phyloP scores from a whole-genome alignment of 2,329 filamentous ascomycete species.

The Talaromyces sp. region DNA sequence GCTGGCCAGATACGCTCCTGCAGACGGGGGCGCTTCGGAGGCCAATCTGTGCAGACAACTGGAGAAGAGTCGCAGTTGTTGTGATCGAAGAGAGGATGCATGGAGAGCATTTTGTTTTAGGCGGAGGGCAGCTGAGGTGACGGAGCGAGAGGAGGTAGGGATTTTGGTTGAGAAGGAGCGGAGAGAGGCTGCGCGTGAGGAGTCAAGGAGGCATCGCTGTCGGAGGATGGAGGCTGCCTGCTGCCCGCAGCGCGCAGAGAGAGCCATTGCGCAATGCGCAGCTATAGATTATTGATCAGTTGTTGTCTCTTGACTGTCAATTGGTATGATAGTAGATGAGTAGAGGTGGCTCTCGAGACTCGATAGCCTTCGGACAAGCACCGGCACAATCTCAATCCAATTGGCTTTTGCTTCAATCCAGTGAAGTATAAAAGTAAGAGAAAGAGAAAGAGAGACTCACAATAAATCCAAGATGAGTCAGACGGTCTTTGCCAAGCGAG shows the following conservation, averaged over 20 bases:
- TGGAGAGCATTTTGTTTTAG: constrained; percentile 23
- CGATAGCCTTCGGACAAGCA: background rate
- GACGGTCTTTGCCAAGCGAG: background rate
- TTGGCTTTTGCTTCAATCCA: background rate
- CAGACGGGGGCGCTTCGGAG: constrained; percentile 65
- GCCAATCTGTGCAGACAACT: constrained; percentile 40
- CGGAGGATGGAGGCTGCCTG: constrained; percentile 42
- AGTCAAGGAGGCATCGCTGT: constrained; percentile 43
- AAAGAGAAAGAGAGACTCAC: background rate
- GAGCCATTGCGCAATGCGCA: constrained; percentile 45
- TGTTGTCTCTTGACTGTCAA: background rate
- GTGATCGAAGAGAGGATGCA: constrained; percentile 38
- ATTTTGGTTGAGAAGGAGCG: constrained; percentile 39
- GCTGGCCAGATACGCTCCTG: constrained; percentile 85
- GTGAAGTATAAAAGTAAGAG: background rate
- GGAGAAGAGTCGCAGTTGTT: constrained; percentile 46
- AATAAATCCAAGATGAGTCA: constrained; percentile 6
- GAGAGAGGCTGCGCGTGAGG: constrained; percentile 36
- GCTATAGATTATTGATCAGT: constrained; percentile 9
- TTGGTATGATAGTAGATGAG: background rate
- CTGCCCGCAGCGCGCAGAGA: constrained; percentile 47
- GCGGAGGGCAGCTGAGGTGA: constrained; percentile 1
- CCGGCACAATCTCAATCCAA: background rate
- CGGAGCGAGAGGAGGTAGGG: constrained; percentile 22
- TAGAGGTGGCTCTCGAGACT: background rate